A percentile compares a stretch with the other conserved stretches of the same genome.
These are phyloP conservation scores for Ceratocystis cubensis DNA, from an alignment of 2,329 filamentous ascomycete genomes.

Conservation along the genomic window DNA sequence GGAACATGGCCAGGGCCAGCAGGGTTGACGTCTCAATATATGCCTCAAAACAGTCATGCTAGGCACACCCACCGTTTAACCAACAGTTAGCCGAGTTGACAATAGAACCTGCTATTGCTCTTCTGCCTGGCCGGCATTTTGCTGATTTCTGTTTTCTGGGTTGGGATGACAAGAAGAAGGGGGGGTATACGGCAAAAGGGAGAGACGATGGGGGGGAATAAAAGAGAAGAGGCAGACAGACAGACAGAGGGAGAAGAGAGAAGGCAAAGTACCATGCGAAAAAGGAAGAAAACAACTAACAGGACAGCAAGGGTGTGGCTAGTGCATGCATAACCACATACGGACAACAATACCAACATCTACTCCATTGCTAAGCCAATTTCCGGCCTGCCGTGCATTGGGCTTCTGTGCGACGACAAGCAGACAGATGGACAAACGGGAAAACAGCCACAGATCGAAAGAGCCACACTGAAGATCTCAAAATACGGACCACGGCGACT, in stretches of 20 bases:
- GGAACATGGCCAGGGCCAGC: not conserved
- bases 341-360: no score
- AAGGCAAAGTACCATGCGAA: no score
- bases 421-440: not conserved
- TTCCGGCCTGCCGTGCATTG: not conserved
- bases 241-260: no score
- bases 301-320: no score
- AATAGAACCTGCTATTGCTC: not conserved
- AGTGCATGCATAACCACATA: no score
- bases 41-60: not conserved
- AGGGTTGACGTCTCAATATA: not conserved
- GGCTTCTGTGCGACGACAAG: not conserved
- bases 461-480: not conserved
- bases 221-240: no score
- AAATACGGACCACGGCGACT: no score
- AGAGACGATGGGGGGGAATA: no score
- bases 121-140: not conserved
- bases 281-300: no score
- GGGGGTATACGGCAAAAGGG: no score
- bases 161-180: not conserved
- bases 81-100: not conserved
- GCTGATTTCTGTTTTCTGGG: no score
- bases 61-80: not conserved
- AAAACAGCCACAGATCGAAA: not conserved
- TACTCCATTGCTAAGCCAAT: not conserved